phyloP scores from a whole-genome alignment of 257 asterid genomes.

The Solanum phureja region DNA sequence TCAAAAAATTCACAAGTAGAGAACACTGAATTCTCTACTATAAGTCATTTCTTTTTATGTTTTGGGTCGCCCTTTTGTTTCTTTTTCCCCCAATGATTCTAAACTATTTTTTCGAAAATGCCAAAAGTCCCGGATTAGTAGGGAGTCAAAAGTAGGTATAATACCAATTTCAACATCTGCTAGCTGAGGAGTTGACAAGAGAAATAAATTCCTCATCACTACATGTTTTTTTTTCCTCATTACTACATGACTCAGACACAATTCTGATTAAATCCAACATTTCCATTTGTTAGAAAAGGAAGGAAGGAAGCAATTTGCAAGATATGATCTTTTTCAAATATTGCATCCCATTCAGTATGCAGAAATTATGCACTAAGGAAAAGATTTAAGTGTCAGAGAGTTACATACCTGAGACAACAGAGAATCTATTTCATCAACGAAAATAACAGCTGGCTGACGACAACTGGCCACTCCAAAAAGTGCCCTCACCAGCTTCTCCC shows the following conservation, averaged over 20 bases:
- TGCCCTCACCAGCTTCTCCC: slow-evolving; percentile 97
- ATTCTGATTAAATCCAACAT: not conserved
- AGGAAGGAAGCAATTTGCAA: not conserved
- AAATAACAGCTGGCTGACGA: slow-evolving; percentile 97
- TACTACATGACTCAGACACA: not conserved
- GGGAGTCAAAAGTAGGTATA: not conserved
- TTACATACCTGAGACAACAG: slow-evolving; percentile 79
- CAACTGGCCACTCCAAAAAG: slow-evolving; percentile 98
- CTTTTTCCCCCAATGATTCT: not conserved
- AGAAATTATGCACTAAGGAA: not conserved
- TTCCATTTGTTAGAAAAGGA: not conserved
- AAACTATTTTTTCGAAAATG: not conserved
- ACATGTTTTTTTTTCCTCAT: not conserved
- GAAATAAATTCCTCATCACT: not conserved
- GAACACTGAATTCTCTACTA: not conserved
- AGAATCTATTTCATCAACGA: slow-evolving; percentile 96
- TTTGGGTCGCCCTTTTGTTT: not conserved
- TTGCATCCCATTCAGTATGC: not conserved
- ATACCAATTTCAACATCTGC: not conserved
- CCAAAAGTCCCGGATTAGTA: not conserved
- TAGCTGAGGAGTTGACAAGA: not conserved
- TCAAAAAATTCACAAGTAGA: not conserved
- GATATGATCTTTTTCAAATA: not conserved
- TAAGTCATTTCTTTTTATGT: not conserved
- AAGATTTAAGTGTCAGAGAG: not conserved